phyloP scores from a whole-genome alignment of 1,284 basidiomycete genomes.

The Xerocomus nothofagi region DNA sequence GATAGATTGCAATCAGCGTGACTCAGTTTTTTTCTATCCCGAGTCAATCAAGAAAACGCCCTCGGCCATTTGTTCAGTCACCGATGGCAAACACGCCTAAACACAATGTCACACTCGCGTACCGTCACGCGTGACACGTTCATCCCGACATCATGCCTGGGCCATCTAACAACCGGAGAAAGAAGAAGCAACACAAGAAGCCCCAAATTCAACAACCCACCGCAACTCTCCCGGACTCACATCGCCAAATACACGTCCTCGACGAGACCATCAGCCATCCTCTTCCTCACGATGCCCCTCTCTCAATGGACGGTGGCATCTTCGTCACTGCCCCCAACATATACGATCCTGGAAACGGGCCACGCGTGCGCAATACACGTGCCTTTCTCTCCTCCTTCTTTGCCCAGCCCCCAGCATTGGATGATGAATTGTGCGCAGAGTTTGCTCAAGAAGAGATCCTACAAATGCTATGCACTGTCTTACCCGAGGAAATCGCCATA shows the following conservation, averaged over 20 bases:
- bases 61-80: slow-evolving; percentile 12
- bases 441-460: slow-evolving; percentile 71
- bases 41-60: slow-evolving; percentile 20
- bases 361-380: slow-evolving; percentile 61
- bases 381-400: slow-evolving; percentile 65
- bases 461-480: slow-evolving; percentile 64
- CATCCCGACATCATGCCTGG: slow-evolving; percentile 41
- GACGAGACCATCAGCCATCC: slow-evolving; percentile 11
- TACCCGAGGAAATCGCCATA: slow-evolving; percentile 69
- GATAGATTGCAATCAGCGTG: slow-evolving; percentile 30
- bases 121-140: slow-evolving; percentile 33
- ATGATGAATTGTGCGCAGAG: slow-evolving; percentile 66
- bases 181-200: slow-evolving; percentile 40
- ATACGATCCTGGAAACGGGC: slow-evolving; percentile 72
- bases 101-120: slow-evolving; percentile 32
- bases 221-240: not conserved
- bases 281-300: slow-evolving; percentile 1
- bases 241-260: slow-evolving; percentile 4
- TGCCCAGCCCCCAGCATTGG: slow-evolving; percentile 58
- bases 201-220: not conserved
- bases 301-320: slow-evolving; percentile 16
- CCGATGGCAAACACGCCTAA: slow-evolving; percentile 25
- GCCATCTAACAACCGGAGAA: slow-evolving; percentile 46
- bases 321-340: slow-evolving; percentile 53
- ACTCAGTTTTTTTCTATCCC: slow-evolving; percentile 16